These are phyloP conservation scores for Yarrowia sp. DNA, from an alignment of 805 yeast species.

Conservation along the genomic window DNA sequence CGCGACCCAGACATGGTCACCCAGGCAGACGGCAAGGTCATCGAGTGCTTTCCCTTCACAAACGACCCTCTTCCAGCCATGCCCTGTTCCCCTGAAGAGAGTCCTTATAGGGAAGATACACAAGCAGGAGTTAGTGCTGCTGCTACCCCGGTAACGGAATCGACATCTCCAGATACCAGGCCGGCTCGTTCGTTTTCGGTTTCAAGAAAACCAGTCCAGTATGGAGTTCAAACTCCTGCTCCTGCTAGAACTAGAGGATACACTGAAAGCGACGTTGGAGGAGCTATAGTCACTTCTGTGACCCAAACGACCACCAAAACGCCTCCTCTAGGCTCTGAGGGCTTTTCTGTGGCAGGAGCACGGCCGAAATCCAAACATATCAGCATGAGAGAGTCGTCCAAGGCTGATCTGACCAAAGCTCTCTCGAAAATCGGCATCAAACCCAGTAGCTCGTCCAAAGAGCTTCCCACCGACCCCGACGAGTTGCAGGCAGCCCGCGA, in stretches of 20 bases:
- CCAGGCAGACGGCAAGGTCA: constrained; percentile 7
- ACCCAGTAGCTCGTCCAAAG: constrained; percentile 6
- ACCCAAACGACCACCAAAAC: neutral
- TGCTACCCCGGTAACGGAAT: neutral
- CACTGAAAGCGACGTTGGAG: constrained; percentile 27
- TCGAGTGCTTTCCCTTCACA: constrained; percentile 38
- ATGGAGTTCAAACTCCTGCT: constrained; percentile 19
- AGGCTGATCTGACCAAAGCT: constrained; percentile 27
- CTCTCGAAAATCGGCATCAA: constrained; percentile 37
- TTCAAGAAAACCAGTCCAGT: constrained; percentile 27
- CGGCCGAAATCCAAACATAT: constrained; percentile 24
- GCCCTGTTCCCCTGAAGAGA: constrained; percentile 27
- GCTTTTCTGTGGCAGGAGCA: constrained; percentile 7
- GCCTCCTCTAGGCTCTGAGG: constrained; percentile 20
- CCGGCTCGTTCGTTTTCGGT: constrained; percentile 29
- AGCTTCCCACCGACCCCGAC: constrained; percentile 1
- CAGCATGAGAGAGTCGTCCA: constrained; percentile 27
- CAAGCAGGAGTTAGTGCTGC: neutral
- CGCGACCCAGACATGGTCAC: constrained; percentile 27
- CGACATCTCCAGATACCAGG: constrained; percentile 4
- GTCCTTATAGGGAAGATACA: constrained; percentile 14
- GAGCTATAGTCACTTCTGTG: neutral
- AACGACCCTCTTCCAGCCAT: constrained; percentile 30
- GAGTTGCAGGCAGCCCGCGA: constrained; percentile 17
- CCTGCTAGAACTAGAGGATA: constrained; percentile 18